A percentile compares a stretch with the other conserved stretches of the same genome.
Conservation (phyloP, 495 filamentous ascomycete species). For the Neurospora discreta region DNA sequence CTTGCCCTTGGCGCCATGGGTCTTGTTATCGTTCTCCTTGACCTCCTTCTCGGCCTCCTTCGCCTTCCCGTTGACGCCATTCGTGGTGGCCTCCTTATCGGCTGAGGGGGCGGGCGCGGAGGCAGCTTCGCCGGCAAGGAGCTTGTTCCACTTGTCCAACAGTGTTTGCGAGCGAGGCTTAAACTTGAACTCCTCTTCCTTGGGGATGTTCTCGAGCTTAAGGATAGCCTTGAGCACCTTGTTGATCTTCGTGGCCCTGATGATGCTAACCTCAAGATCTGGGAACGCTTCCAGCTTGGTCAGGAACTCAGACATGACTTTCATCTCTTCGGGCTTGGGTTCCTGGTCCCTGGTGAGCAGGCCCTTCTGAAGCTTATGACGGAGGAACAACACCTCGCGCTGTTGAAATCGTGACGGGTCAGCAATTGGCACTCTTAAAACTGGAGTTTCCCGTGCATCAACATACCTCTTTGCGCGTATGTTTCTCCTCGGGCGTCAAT, state of each 20-base stretch:
- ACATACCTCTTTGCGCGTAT: slow-evolving; percentile 48
- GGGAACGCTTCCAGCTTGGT: slow-evolving; percentile 65
- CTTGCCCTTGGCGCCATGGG: slow-evolving; percentile 28
- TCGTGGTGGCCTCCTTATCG: slow-evolving; percentile 15
- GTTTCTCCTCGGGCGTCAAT: slow-evolving; percentile 37
- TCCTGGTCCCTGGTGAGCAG: slow-evolving; percentile 70
- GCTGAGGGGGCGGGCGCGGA: slow-evolving; percentile 13
- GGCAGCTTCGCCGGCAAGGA: slow-evolving; percentile 46
- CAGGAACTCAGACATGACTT: slow-evolving; percentile 65
- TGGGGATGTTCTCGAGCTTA: slow-evolving; percentile 69
- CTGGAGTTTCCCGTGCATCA: background rate
- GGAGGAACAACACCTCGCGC: slow-evolving; percentile 67
- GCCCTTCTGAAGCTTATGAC: slow-evolving; percentile 85
- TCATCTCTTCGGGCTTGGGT: slow-evolving; percentile 86
- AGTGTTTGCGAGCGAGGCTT: slow-evolving; percentile 63
- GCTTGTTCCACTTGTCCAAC: slow-evolving; percentile 71
- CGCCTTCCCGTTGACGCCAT: slow-evolving; percentile 32
- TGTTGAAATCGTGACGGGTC: slow-evolving; percentile 20
- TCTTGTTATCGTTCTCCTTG: slow-evolving; percentile 33
- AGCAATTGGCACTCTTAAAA: background rate
- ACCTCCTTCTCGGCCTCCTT: slow-evolving; percentile 41
- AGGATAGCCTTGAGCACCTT: slow-evolving; percentile 87
- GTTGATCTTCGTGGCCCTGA: slow-evolving; percentile 80
- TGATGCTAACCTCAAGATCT: slow-evolving; percentile 77
- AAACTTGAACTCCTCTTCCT: slow-evolving; percentile 77